Evolutionary conservation across 1,284 basidiomycete genomes (phyloP).

Genomic region (Marasmius sp.): DNA sequence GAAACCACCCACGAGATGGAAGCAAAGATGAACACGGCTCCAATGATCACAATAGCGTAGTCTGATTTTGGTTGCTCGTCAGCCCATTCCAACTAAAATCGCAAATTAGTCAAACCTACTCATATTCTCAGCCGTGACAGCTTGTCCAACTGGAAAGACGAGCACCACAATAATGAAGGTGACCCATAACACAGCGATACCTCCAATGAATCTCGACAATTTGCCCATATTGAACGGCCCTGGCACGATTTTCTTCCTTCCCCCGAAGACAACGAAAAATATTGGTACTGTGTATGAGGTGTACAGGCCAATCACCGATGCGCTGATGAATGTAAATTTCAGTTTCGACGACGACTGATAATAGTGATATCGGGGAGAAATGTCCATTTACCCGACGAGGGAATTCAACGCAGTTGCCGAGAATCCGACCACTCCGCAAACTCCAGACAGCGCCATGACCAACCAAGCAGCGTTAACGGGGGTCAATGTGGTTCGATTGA

Average conservation of each 20-base stretch:
- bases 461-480: slow-evolving; percentile 77
- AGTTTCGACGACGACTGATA: slow-evolving; percentile 2
- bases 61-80: slow-evolving; percentile 35
- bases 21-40: slow-evolving; percentile 64
- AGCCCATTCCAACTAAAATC: not conserved
- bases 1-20: slow-evolving; percentile 63
- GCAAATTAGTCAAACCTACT: slow-evolving; percentile 29
- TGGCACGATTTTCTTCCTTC: slow-evolving; percentile 52
- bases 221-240: slow-evolving; percentile 62
- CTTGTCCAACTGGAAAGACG: slow-evolving; percentile 53
- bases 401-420: slow-evolving; percentile 61
- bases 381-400: slow-evolving; percentile 61
- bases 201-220: slow-evolving; percentile 60
- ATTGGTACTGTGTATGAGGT: slow-evolving; percentile 69
- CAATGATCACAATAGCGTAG: slow-evolving; percentile 66
- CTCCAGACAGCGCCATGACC: slow-evolving; percentile 55
- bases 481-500: slow-evolving; percentile 59
- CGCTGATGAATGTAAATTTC: slow-evolving; percentile 40
- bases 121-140: slow-evolving; percentile 49
- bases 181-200: slow-evolving; percentile 65
- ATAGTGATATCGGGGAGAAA: not conserved
- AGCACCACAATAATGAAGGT: slow-evolving; percentile 60
- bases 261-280: slow-evolving; percentile 68
- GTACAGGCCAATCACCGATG: slow-evolving; percentile 70
- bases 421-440: slow-evolving; percentile 68